Conservation (phyloP, 371 early-diverging fungal species). For the Mucor sp. region DNA sequence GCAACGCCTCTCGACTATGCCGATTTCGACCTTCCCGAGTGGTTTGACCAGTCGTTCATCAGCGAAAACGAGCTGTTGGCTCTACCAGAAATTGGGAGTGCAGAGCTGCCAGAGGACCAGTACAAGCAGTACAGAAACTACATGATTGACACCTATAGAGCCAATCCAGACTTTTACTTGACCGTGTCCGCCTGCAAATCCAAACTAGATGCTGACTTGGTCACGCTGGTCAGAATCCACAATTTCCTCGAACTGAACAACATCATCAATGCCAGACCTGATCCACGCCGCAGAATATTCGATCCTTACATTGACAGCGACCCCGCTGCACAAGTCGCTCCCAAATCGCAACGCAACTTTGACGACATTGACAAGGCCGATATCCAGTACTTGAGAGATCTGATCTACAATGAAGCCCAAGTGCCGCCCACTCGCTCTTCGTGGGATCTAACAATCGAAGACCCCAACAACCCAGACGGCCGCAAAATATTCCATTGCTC, state of each 20-base stretch:
- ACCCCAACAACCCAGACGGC: conserved; percentile 34
- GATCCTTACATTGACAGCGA: conserved; percentile 47
- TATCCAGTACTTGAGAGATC: conserved; percentile 31
- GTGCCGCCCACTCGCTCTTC: conserved; percentile 4
- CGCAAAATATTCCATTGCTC: conserved; percentile 32
- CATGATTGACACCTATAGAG: conserved; percentile 92
- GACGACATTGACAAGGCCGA: conserved; percentile 21
- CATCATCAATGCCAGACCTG: conserved; percentile 91
- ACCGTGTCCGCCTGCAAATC: conserved; percentile 93
- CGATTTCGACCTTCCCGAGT: conserved; percentile 36
- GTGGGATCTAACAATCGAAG: conserved; percentile 34
- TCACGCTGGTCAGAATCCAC: conserved; percentile 92
- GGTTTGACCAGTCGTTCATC: conserved; percentile 82
- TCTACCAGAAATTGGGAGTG: conserved; percentile 92
- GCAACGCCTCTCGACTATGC: conserved; percentile 28
- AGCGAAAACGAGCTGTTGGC: conserved; percentile 86
- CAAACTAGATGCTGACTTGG: conserved; percentile 91
- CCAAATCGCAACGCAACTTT: conserved; percentile 38
- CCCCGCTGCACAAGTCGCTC: conserved; percentile 29
- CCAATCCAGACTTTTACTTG: conserved; percentile 90
- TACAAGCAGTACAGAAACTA: conserved; percentile 92
- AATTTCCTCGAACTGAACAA: conserved; percentile 97
- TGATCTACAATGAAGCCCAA: conserved; percentile 29
- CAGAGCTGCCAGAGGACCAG: conserved; percentile 64
- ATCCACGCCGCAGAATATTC: conserved; percentile 47